phyloP scores from a whole-genome alignment of 2,329 filamentous ascomycete genomes.

The Chaetothyriales sp. region DNA sequence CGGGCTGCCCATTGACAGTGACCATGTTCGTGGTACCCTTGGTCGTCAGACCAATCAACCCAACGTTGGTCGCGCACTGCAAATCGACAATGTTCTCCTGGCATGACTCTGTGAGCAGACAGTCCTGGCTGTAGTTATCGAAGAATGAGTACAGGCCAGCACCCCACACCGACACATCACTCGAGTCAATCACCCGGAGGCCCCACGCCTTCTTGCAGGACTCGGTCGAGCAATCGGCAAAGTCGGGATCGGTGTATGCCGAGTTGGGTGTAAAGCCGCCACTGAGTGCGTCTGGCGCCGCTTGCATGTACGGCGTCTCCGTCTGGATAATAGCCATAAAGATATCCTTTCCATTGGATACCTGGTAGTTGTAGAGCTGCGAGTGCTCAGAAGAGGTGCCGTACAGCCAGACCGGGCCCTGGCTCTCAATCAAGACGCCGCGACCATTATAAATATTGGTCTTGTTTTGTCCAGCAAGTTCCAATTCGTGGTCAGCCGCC shows the following conservation, averaged over 20 bases:
- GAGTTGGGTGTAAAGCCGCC: slow-evolving; percentile 47
- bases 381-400: slow-evolving; percentile 54
- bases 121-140: slow-evolving; percentile 63
- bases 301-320: slow-evolving; percentile 68
- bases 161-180: slow-evolving; percentile 55
- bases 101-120: slow-evolving; percentile 54
- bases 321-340: slow-evolving; percentile 77
- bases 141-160: slow-evolving; percentile 72
- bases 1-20: slow-evolving; percentile 43
- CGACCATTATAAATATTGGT: slow-evolving; percentile 74
- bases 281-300: slow-evolving; percentile 67
- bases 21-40: slow-evolving; percentile 66
- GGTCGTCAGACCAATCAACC: slow-evolving; percentile 57
- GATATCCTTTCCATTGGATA: slow-evolving; percentile 61
- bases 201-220: slow-evolving; percentile 64
- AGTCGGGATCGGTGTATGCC: slow-evolving; percentile 54
- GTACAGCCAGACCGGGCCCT: slow-evolving; percentile 68
- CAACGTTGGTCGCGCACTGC: slow-evolving; percentile 46
- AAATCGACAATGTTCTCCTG: slow-evolving; percentile 66
- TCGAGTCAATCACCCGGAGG: slow-evolving; percentile 54
- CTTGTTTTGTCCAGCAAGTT: slow-evolving; percentile 53
- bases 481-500: slow-evolving; percentile 83
- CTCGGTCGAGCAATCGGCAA: slow-evolving; percentile 43
- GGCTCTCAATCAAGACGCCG: slow-evolving; percentile 65
- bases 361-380: slow-evolving; percentile 65